A percentile compares a stretch with the other conserved stretches of the same genome.
Conservation (phyloP, 2,329 filamentous ascomycete species). For the Pyrenophora tritici-repentis region DNA sequence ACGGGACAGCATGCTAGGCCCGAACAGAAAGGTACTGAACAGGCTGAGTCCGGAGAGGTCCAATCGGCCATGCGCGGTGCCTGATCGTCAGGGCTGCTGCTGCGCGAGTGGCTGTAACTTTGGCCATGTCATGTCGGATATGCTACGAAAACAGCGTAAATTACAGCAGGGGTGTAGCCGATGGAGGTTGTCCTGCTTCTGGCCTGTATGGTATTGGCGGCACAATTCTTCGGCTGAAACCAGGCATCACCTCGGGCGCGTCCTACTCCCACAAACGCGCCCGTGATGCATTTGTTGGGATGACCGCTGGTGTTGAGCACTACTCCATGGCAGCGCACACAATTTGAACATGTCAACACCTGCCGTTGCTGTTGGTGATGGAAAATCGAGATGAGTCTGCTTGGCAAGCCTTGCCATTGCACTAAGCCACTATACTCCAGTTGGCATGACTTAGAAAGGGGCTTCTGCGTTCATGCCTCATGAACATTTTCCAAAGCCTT, state of each 20-base stretch:
- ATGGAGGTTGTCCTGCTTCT: slow-evolving; percentile 17
- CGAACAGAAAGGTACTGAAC: slow-evolving; percentile 24
- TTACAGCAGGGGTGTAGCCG: slow-evolving; percentile 30
- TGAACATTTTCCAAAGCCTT: slow-evolving; percentile 6
- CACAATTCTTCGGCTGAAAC: slow-evolving; percentile 30
- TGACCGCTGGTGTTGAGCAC: slow-evolving; percentile 3
- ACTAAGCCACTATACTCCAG: slow-evolving; percentile 27
- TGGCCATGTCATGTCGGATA: slow-evolving; percentile 27
- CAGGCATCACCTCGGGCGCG: slow-evolving; percentile 17
- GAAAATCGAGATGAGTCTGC: slow-evolving; percentile 27
- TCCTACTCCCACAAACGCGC: slow-evolving; percentile 5
- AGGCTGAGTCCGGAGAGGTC: slow-evolving; percentile 27
- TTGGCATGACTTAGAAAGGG: slow-evolving; percentile 33
- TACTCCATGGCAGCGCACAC: slow-evolving; percentile 1
- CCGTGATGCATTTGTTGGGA: slow-evolving; percentile 9
- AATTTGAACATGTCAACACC: neutral
- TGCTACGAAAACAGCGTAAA: slow-evolving; percentile 39
- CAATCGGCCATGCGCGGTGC: slow-evolving; percentile 39
- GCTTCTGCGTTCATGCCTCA: slow-evolving; percentile 14
- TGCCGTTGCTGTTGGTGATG: slow-evolving; percentile 7
- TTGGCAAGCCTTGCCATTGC: slow-evolving; percentile 34
- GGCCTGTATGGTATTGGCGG: slow-evolving; percentile 15
- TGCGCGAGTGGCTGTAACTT: slow-evolving; percentile 33
- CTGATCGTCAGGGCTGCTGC: slow-evolving; percentile 38
- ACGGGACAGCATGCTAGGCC: slow-evolving; percentile 30